Evolutionary conservation across 2,329 filamentous ascomycete genomes (phyloP).

Genomic region (Claviceps arundinis): DNA sequence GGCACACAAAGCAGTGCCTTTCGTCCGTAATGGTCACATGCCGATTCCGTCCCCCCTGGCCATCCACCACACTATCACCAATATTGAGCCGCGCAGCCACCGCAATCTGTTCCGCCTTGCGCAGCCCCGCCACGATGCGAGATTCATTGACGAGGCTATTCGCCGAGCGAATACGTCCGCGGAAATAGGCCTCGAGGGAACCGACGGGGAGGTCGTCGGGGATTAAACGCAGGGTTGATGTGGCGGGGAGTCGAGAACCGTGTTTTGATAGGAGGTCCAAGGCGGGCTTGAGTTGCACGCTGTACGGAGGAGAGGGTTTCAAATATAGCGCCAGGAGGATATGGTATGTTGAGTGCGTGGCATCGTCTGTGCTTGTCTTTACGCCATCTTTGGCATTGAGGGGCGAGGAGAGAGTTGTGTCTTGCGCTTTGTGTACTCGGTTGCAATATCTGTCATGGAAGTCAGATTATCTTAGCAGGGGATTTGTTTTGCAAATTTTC

Average conservation of each 20-base stretch:
- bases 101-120: constrained; percentile 66
- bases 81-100: constrained; percentile 62
- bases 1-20: constrained; percentile 78
- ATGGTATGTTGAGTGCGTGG: constrained; percentile 73
- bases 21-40: constrained; percentile 79
- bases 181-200: constrained; percentile 81
- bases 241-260: constrained; percentile 78
- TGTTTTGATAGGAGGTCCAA: constrained; percentile 82
- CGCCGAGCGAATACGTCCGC: constrained; percentile 73
- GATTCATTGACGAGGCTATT: constrained; percentile 72
- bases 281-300: constrained; percentile 63
- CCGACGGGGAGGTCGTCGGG: constrained; percentile 65
- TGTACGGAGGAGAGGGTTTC: constrained; percentile 59
- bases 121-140: constrained; percentile 61
- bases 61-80: constrained; percentile 47
- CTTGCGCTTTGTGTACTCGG: constrained; percentile 55
- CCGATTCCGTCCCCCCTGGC: constrained; percentile 40
- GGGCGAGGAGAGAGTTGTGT: constrained; percentile 25
- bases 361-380: constrained; percentile 29
- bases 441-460: constrained; percentile 62
- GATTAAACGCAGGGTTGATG: constrained; percentile 74
- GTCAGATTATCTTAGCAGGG: constrained; percentile 9
- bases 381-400: constrained; percentile 20
- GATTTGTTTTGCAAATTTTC: too few relatives aligned
- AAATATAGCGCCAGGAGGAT: constrained; percentile 83